phyloP scores from a whole-genome alignment of 2,329 filamentous ascomycete species.

The Alternaria metachromatica region DNA sequence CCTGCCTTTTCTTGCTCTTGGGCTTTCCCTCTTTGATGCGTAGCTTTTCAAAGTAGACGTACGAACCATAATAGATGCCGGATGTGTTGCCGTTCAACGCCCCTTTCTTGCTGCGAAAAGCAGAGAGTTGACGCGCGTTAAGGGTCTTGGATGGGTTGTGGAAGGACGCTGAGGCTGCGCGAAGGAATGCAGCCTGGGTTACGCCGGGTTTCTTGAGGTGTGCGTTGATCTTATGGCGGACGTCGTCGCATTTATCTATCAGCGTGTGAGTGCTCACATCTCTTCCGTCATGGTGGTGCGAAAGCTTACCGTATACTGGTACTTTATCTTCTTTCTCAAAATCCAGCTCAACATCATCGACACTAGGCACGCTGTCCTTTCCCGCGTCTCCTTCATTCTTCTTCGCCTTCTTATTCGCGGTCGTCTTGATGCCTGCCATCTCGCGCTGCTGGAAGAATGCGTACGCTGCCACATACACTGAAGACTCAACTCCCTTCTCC shows the following conservation, averaged over 20 bases:
- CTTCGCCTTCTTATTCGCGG: constrained; percentile 10
- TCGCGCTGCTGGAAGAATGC: constrained; percentile 60
- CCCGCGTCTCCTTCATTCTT: constrained; percentile 20
- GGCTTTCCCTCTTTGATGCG: constrained; percentile 59
- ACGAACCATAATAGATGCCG: constrained; percentile 60
- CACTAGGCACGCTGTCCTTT: constrained; percentile 16
- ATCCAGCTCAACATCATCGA: constrained; percentile 53
- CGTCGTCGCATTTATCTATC: constrained; percentile 61
- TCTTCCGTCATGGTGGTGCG: too few species aligned
- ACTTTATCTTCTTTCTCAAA: constrained; percentile 58
- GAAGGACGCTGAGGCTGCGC: constrained; percentile 56
- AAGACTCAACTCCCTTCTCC: constrained; percentile 41
- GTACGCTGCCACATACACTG: constrained; percentile 37
- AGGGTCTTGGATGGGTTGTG: constrained; percentile 47
- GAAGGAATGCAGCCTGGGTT: constrained; percentile 61
- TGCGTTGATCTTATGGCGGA: constrained; percentile 64
- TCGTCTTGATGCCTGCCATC: constrained; percentile 52
- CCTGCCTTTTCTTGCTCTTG: constrained; percentile 59
- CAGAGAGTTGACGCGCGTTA: constrained; percentile 54
- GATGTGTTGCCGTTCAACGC: constrained; percentile 57
- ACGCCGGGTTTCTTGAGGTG: constrained; percentile 57
- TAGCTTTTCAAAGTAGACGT: constrained; percentile 67
- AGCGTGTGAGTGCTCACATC: neutral
- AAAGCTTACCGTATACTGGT: constrained; percentile 53
- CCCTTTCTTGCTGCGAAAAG: constrained; percentile 61